These are phyloP conservation scores for Aspergillus vadensis DNA, from an alignment of 2,329 filamentous ascomycete genomes.

Conservation along the genomic window DNA sequence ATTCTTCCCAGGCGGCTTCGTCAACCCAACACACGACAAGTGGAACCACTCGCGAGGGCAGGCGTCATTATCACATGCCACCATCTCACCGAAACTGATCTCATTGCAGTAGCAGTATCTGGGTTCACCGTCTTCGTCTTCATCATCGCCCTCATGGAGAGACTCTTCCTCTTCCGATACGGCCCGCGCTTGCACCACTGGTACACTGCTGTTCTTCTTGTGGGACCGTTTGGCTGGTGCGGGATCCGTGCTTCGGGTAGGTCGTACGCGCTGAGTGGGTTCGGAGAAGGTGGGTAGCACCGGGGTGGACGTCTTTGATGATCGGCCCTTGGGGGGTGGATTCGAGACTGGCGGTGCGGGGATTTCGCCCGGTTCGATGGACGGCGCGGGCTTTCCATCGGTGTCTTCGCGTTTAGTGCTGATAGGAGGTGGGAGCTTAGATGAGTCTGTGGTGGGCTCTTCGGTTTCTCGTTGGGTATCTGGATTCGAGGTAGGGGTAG, in stretches of 20 bases:
- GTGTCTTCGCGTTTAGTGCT: constrained; percentile 40
- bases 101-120: constrained; percentile 79
- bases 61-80: constrained; percentile 73
- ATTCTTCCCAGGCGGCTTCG: constrained; percentile 74
- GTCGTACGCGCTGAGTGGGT: constrained; percentile 34
- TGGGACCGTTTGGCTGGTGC: constrained; percentile 39
- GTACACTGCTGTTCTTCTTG: constrained; percentile 35
- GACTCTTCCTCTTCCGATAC: constrained; percentile 47
- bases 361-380: constrained; percentile 39
- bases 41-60: constrained; percentile 83
- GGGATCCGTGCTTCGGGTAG: constrained; percentile 38
- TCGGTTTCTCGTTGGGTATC: constrained; percentile 36
- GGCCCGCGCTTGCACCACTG: constrained; percentile 28
- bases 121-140: constrained; percentile 69
- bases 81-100: constrained; percentile 82
- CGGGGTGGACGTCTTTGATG: constrained; percentile 46
- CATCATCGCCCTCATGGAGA: constrained; percentile 57
- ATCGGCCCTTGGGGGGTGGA: constrained; percentile 36
- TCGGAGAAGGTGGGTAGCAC: constrained; percentile 41
- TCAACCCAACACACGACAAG: constrained; percentile 76
- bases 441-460: constrained; percentile 25
- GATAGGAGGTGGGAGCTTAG: constrained; percentile 23
- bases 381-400: constrained; percentile 34
- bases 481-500: constrained; percentile 36
- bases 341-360: constrained; percentile 17